These are phyloP conservation scores for Geum urbanum DNA, from an alignment of 306 rosid genomes.

Conservation along the genomic window DNA sequence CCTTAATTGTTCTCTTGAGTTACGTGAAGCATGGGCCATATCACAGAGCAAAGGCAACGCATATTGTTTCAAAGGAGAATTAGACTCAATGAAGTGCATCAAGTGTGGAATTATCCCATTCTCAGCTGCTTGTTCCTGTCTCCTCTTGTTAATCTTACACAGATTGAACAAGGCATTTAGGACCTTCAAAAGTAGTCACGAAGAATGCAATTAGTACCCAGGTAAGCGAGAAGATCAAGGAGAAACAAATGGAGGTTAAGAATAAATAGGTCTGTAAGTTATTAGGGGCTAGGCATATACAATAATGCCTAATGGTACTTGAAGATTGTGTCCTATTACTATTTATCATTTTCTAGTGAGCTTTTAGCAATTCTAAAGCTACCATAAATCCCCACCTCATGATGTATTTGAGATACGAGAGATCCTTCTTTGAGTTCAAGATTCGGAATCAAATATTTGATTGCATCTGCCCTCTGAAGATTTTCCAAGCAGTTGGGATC, in stretches of 20 bases:
- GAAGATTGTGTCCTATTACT: too few species aligned
- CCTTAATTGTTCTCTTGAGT: constrained; percentile 96
- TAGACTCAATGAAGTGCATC: constrained; percentile 82
- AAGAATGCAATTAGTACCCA: constrained; percentile 23
- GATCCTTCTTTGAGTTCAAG: constrained; percentile 96
- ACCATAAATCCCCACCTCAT: constrained; percentile 51
- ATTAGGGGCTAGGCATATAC: too few species aligned
- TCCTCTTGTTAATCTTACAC: constrained; percentile 98
- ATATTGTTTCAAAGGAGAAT: constrained; percentile 80
- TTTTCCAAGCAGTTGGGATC: constrained; percentile 99
- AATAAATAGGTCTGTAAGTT: too few species aligned
- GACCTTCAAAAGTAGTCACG: constrained; percentile 46
- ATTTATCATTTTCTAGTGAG: too few species aligned
- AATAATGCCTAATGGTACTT: neutral
- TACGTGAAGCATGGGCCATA: constrained; percentile 99
- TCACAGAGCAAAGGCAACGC: constrained; percentile 95
- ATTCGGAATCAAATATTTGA: constrained; percentile 92
- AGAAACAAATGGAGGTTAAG: too few species aligned
- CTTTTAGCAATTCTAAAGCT: neutral
- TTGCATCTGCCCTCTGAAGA: constrained; percentile 99
- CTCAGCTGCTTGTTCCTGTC: constrained; percentile 99
- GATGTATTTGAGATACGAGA: constrained; percentile 88
- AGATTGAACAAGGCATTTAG: constrained; percentile 87
- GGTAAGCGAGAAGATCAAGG: neutral
- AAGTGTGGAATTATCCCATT: constrained; percentile 99